Evolutionary conservation across 2,329 filamentous ascomycete genomes (phyloP).

Genomic region (Madurella mycetomatis): DNA sequence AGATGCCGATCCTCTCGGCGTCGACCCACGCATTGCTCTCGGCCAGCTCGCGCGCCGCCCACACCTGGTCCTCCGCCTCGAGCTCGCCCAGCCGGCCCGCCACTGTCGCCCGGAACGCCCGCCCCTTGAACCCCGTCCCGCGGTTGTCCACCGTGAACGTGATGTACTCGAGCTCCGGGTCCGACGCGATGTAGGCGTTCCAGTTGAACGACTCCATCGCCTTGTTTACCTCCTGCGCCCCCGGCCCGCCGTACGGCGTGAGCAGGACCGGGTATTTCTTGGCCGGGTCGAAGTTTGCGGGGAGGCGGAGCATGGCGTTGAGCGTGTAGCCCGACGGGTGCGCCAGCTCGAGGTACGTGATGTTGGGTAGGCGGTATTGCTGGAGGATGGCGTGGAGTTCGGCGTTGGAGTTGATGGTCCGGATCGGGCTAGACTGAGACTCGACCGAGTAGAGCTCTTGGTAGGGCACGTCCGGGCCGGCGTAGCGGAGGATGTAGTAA

Average conservation of each 20-base stretch:
- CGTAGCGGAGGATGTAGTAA: constrained; percentile 63
- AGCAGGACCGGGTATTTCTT: constrained; percentile 65
- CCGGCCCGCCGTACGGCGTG: constrained; percentile 64
- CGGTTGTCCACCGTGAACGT: constrained; percentile 66
- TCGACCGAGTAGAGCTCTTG: constrained; percentile 61
- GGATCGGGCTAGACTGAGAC: constrained; percentile 47
- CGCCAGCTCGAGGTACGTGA: constrained; percentile 58
- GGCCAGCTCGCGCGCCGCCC: constrained; percentile 56
- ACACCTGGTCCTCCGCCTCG: constrained; percentile 64
- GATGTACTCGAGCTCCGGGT: constrained; percentile 64
- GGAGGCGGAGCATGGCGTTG: constrained; percentile 62
- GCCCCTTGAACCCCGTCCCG: constrained; percentile 61
- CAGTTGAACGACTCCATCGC: constrained; percentile 51
- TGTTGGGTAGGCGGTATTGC: constrained; percentile 59
- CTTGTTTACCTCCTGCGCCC: constrained; percentile 58
- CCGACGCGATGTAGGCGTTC: constrained; percentile 60
- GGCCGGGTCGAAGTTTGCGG: constrained; percentile 56
- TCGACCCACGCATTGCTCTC: constrained; percentile 52
- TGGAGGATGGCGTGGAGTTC: constrained; percentile 51
- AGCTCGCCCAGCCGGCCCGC: constrained; percentile 56
- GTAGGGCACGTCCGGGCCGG: constrained; percentile 63
- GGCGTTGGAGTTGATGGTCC: constrained; percentile 58
- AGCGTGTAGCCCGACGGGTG: constrained; percentile 58
- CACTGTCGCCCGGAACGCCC: constrained; percentile 56
- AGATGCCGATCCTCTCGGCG: constrained; percentile 57